These are phyloP conservation scores for Suillus cothurnatus DNA, from an alignment of 768 basidiomycete genomes.

Conservation along the genomic window DNA sequence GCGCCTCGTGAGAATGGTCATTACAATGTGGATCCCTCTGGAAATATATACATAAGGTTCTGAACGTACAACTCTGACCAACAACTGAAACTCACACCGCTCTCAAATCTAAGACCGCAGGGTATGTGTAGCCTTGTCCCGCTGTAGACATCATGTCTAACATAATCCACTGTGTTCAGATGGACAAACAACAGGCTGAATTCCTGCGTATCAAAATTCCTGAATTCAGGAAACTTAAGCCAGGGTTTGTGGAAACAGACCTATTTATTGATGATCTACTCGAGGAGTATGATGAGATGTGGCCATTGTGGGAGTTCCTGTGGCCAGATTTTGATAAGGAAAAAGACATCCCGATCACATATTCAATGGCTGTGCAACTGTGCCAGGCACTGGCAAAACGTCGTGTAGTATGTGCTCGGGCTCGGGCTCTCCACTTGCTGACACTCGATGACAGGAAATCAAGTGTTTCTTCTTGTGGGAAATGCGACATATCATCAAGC, in stretches of 20 bases:
- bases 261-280: neutral
- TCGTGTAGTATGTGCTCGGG: neutral
- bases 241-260: neutral
- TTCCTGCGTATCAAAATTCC: neutral
- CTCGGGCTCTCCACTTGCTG: neutral
- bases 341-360: neutral
- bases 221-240: neutral
- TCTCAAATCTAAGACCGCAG: neutral
- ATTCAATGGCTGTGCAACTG: neutral
- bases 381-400: neutral
- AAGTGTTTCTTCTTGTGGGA: neutral
- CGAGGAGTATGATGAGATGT: neutral
- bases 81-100: neutral
- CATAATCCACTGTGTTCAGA: neutral
- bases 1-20: neutral
- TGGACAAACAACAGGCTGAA: neutral
- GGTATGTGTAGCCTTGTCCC: neutral
- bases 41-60: neutral
- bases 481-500: neutral
- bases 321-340: neutral
- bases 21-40: neutral
- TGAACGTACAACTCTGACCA: neutral
- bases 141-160: slow-evolving; percentile 1
- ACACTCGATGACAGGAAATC: neutral
- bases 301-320: neutral